Percentiles rank a stretch among this genome's conserved stretches.
These are phyloP conservation scores for Grosmannia clavigera DNA, from an alignment of 2,329 filamentous ascomycete species.

Conservation along the genomic window DNA sequence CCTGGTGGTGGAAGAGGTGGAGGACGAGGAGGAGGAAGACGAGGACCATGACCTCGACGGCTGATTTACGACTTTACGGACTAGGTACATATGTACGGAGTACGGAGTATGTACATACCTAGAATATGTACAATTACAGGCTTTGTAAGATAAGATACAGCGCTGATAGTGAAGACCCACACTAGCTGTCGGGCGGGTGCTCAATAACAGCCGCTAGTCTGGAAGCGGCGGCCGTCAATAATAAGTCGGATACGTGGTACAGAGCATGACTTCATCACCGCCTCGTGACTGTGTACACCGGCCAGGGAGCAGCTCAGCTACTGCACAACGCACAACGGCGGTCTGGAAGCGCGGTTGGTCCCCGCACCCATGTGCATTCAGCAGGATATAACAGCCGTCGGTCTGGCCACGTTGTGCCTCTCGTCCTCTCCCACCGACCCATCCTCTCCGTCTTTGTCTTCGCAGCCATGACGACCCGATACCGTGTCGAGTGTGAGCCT, in stretches of 20 bases:
- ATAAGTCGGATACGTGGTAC: neutral
- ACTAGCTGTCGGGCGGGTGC: neutral
- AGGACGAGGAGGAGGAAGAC: constrained; percentile 6
- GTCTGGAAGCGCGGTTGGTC: neutral
- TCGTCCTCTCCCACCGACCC: too few relatives aligned
- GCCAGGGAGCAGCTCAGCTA: neutral
- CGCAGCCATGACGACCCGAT: constrained; percentile 44
- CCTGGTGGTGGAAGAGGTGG: constrained; percentile 65
- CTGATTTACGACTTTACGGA: neutral
- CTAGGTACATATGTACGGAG: too few relatives aligned
- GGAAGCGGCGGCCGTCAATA: constrained; percentile 5
- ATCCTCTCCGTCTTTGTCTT: neutral
- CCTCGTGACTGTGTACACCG: neutral
- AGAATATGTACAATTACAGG: too few relatives aligned
- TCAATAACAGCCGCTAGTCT: neutral
- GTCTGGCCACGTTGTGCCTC: neutral
- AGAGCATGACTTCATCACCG: neutral
- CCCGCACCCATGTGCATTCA: neutral
- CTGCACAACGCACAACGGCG: neutral
- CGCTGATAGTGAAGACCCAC: neutral
- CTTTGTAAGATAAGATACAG: neutral
- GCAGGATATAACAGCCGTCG: neutral
- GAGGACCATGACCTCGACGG: neutral
- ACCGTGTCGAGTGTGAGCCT: constrained; percentile 59
- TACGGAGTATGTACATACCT: too few relatives aligned